These are phyloP conservation scores for Acanthamoeba triangularis DNA, from an alignment of 208 protist genomes.

Conservation along the genomic window DNA sequence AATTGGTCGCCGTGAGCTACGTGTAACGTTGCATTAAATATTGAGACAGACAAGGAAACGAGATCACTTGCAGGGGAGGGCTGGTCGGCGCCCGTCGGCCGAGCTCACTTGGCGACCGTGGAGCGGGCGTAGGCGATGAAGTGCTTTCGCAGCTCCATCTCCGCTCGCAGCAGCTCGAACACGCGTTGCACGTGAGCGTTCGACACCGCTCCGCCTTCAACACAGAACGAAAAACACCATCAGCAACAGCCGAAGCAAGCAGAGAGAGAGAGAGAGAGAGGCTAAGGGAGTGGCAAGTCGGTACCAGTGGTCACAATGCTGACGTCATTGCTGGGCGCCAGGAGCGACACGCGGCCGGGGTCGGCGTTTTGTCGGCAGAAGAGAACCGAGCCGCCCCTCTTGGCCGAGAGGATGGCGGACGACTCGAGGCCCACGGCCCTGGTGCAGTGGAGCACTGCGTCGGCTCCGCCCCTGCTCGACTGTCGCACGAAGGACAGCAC, in stretches of 20 bases:
- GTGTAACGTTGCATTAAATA: too few species aligned
- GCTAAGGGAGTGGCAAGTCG: not conserved
- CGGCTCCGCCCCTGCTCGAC: not conserved
- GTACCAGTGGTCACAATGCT: not conserved
- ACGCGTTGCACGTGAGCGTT: conserved; percentile 47
- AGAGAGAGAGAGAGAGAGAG: too few species aligned
- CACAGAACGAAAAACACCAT: not conserved
- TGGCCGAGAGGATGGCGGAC: not conserved
- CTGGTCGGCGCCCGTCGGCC: too few species aligned
- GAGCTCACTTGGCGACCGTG: not conserved
- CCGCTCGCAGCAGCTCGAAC: conserved; percentile 37
- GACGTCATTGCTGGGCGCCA: conserved; percentile 40
- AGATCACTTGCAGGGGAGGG: too few species aligned
- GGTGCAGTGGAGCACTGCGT: not conserved
- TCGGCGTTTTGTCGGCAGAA: conserved; percentile 48
- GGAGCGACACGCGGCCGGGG: not conserved
- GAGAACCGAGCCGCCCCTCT: not conserved
- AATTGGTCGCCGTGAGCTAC: too few species aligned
- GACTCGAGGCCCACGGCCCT: conserved; percentile 4
- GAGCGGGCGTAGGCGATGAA: conserved; percentile 10
- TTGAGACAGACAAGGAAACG: too few species aligned
- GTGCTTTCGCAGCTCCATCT: conserved; percentile 36
- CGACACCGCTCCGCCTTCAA: not conserved
- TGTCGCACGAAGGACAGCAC: conserved; percentile 3
- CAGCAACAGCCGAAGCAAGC: not conserved